These are phyloP conservation scores for Hortaea sp. DNA, from an alignment of 2,329 filamentous ascomycete species.

Conservation along the genomic window DNA sequence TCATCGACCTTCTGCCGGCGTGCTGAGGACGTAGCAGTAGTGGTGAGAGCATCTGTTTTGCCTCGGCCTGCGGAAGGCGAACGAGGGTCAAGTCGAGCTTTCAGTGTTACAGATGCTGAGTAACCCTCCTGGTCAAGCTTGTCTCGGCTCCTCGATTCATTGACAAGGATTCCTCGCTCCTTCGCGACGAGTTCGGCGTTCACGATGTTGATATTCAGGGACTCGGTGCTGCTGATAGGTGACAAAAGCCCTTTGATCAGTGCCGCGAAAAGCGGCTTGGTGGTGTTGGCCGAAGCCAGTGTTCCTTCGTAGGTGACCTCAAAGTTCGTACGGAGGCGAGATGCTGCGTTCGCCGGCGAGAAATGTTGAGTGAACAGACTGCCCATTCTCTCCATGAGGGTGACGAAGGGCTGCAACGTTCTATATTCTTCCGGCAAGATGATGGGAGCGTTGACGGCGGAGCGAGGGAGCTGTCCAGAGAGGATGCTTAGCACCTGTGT, in stretches of 20 bases:
- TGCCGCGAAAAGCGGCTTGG: conserved; percentile 67
- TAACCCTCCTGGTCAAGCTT: conserved; percentile 52
- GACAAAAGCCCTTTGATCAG: conserved; percentile 66
- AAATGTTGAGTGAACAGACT: conserved; percentile 71
- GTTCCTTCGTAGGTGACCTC: conserved; percentile 71
- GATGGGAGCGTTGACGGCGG: conserved; percentile 68
- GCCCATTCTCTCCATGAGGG: conserved; percentile 69
- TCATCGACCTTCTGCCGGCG: conserved; percentile 25
- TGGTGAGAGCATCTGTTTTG: conserved; percentile 3
- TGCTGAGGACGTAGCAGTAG: conserved; percentile 3
- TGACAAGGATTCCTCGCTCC: conserved; percentile 68
- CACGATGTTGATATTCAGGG: conserved; percentile 77
- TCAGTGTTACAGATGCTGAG: conserved; percentile 60
- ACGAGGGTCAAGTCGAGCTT: conserved; percentile 34
- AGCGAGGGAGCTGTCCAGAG: conserved; percentile 58
- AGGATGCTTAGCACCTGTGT: conserved; percentile 68
- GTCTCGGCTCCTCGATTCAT: conserved; percentile 58
- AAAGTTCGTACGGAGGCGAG: conserved; percentile 54
- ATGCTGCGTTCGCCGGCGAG: conserved; percentile 27
- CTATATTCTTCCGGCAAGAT: conserved; percentile 73
- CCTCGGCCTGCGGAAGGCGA: conserved; percentile 20
- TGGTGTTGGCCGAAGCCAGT: conserved; percentile 60
- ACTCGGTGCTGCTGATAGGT: conserved; percentile 57
- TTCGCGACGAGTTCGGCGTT: conserved; percentile 67
- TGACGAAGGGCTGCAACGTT: conserved; percentile 66